Conservation (phyloP, 768 basidiomycete genomes). For the Pleurotus cornucopiae region DNA sequence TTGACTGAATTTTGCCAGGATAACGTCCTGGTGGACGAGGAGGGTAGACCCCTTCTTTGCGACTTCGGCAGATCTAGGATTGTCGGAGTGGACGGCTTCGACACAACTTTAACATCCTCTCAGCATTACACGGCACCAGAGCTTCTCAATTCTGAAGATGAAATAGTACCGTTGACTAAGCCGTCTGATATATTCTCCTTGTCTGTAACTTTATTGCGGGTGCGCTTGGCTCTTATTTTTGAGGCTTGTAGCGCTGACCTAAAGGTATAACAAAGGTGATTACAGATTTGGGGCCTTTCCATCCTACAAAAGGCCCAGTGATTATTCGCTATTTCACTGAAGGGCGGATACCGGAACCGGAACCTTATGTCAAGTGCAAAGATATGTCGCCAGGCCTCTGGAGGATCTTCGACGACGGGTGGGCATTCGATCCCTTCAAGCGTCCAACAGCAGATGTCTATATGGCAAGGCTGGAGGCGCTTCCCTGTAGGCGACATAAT, state of each 20-base stretch:
- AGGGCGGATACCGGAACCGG: too few species aligned
- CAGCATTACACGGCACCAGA: slow-evolving; percentile 16
- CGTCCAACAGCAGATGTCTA: too few species aligned
- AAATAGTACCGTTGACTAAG: neutral
- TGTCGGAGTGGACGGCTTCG: slow-evolving; percentile 10
- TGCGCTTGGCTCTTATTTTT: neutral
- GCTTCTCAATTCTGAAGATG: slow-evolving; percentile 1
- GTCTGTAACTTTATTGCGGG: neutral
- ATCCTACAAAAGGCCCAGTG: too few species aligned
- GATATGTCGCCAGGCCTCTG: too few species aligned
- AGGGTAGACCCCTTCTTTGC: slow-evolving; percentile 11
- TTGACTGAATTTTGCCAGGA: neutral
- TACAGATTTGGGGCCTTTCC: slow-evolving; percentile 1
- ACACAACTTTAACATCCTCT: slow-evolving; percentile 11
- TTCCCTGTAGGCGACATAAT: too few species aligned
- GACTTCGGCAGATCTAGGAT: slow-evolving; percentile 19
- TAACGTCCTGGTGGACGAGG: slow-evolving; percentile 16
- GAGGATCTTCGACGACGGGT: too few species aligned
- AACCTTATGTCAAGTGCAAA: too few species aligned
- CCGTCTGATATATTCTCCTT: neutral
- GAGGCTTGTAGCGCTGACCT: too few species aligned
- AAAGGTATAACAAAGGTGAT: too few species aligned
- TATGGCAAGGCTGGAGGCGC: too few species aligned
- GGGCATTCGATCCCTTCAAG: too few species aligned
- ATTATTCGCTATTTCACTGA: too few species aligned